phyloP scores from a whole-genome alignment of 148 eudicot species.

The Amaranthus palmeri region DNA sequence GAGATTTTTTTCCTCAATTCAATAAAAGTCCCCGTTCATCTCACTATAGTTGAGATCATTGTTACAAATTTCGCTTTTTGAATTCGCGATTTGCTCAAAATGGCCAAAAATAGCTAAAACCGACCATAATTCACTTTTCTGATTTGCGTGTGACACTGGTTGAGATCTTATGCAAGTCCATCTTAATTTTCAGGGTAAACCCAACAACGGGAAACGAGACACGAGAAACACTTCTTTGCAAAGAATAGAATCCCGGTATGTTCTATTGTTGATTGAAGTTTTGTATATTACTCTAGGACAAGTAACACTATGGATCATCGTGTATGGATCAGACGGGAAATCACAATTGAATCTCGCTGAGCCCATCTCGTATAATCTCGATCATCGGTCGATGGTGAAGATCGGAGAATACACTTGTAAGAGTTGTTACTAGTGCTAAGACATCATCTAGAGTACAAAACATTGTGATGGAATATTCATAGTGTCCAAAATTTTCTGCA shows the following conservation, averaged over 20 bases:
- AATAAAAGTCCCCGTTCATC: background rate
- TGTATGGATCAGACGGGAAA: background rate
- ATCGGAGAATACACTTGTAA: no score
- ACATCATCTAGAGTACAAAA: background rate
- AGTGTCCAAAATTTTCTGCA: background rate
- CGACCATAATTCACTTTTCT: no score
- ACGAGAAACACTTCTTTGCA: slow-evolving; percentile 83
- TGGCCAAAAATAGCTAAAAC: no score
- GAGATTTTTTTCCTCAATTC: slow-evolving; percentile 13
- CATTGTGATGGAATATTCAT: background rate
- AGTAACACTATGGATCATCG: background rate
- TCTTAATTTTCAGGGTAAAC: slow-evolving; percentile 50
- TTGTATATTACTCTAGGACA: background rate
- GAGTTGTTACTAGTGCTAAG: background rate
- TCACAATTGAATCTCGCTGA: no score
- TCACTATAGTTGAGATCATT: background rate
- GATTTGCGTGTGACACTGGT: background rate
- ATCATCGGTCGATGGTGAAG: no score
- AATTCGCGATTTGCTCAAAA: no score
- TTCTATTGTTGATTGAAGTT: background rate
- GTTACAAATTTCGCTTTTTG: no score
- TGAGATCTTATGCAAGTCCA: background rate
- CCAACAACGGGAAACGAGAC: slow-evolving; percentile 83
- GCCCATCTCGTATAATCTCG: no score
- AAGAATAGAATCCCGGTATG: slow-evolving; percentile 22